phyloP scores from a whole-genome alignment of 2,329 filamentous ascomycete genomes.

The Cercospora sesami region DNA sequence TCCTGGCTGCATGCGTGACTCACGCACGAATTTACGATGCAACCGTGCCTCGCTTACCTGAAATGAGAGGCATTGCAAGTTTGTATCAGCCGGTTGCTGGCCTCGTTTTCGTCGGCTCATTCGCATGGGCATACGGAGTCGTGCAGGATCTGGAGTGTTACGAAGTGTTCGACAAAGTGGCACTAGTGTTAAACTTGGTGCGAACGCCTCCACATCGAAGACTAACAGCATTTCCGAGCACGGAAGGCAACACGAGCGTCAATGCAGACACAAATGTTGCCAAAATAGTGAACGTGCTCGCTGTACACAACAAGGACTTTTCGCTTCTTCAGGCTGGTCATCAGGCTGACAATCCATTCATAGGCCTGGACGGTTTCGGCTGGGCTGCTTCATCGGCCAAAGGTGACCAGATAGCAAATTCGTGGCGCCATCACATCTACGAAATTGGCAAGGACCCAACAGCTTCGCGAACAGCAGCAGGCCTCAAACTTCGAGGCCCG shows the following conservation, averaged over 20 bases:
- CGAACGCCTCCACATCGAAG: neutral
- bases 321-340: neutral
- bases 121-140: neutral
- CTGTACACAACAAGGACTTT: neutral
- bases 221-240: neutral
- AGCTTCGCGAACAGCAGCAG: neutral
- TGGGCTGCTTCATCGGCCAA: neutral
- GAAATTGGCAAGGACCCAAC: neutral
- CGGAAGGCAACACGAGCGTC: neutral
- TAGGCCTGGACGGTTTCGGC: neutral
- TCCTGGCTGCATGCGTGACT: neutral
- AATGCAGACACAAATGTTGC: neutral
- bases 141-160: neutral
- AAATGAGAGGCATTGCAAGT: neutral
- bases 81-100: neutral
- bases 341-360: neutral
- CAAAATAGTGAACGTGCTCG: neutral
- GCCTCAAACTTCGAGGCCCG: neutral
- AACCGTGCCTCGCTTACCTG: neutral
- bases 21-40: neutral
- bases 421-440: neutral
- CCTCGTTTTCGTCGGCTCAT: neutral
- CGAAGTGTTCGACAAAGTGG: neutral
- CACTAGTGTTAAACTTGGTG: neutral
- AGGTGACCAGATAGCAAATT: neutral